Evolutionary conservation across 2,329 filamentous ascomycete genomes (phyloP), one percentile per base, ranked within the genome.

Genomic region (Rugonectria rugulosa): DNA sequence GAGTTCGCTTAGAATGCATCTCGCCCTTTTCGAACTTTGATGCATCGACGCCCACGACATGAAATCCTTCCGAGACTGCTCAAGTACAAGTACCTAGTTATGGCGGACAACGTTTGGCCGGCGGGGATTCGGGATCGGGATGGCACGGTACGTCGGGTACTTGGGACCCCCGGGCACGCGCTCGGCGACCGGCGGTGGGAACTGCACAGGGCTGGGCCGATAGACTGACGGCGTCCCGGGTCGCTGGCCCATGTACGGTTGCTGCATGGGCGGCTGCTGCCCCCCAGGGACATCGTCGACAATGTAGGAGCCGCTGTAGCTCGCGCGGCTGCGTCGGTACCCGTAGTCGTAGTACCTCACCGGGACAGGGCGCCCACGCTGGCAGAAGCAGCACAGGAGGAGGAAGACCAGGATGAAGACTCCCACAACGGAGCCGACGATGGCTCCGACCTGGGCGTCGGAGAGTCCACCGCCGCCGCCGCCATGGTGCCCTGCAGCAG

Each of bases 401-500:
- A 69, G 52, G 14, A 77, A 48, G 24, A 71, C 45, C 19, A 77
- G 55, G 20, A 74, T 43, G n/a, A 74, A 69, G n/a, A 73, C 61
- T 2, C 71, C 76, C 10, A 76, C 65, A 2, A 79, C 56, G 27
- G 71, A 71, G 23, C 77, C 77, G 2, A 77, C 62, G 15, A 80
- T 75, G 32, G 72, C 77, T 5, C 75, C 77, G 24, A 80, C 70
- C 43, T 77, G 68, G n/a, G 62, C 68, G 21, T 70, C 64, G 0
- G 68, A 72, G 4, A 78, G 68, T n/a, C n/a, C n/a, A 8, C 66
- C 69, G 6, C 53, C 59, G 9, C 51, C 38, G 21, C 53, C 57
- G 14, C 50, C 40, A 15, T 61, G 65, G 11, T 61, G 40, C 48
- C 56, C 52, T 36, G 32, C n/a, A 24, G 11, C 37, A 10, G 36